phyloP scores from a whole-genome alignment of 2,329 filamentous ascomycete species.

The Colletotrichum liaoningense region DNA sequence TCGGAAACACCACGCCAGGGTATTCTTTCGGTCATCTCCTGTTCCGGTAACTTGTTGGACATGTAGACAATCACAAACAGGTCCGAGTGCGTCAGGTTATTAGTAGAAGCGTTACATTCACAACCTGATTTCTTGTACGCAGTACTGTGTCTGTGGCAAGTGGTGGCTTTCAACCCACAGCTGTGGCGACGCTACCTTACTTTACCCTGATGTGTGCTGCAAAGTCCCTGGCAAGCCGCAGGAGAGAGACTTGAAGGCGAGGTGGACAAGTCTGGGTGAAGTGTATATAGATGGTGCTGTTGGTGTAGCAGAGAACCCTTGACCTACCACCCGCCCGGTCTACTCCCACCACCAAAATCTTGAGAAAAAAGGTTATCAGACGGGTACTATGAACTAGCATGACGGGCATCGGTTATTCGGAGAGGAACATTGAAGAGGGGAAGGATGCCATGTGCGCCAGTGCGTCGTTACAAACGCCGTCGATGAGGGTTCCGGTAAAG shows the following conservation, averaged over 20 bases:
- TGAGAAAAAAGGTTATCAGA: conserved; percentile 37
- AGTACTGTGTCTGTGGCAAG: conserved; percentile 10
- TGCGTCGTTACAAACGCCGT: background rate
- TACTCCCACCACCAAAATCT: background rate
- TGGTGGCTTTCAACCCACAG: conserved; percentile 17
- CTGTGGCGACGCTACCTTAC: conserved; percentile 12
- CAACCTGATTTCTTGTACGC: background rate
- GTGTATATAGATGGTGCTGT: conserved; percentile 6
- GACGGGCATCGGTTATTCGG: conserved; percentile 24
- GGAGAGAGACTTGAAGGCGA: background rate
- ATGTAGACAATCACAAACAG: background rate
- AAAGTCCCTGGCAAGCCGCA: background rate
- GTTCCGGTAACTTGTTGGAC: background rate
- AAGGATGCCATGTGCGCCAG: conserved; percentile 10
- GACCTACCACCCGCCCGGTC: conserved; percentile 18
- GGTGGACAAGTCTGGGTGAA: background rate
- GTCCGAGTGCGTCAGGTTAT: conserved; percentile 7
- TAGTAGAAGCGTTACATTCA: conserved; percentile 12
- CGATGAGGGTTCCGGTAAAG: background rate
- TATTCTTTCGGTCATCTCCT: conserved; percentile 1
- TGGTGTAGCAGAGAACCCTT: conserved; percentile 24
- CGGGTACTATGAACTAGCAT: conserved; percentile 41
- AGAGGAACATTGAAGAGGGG: background rate
- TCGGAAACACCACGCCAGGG: background rate
- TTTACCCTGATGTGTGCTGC: background rate